Evolutionary conservation across 1,139 yeast genomes (phyloP).

Genomic region (Blastobotrys apis): DNA sequence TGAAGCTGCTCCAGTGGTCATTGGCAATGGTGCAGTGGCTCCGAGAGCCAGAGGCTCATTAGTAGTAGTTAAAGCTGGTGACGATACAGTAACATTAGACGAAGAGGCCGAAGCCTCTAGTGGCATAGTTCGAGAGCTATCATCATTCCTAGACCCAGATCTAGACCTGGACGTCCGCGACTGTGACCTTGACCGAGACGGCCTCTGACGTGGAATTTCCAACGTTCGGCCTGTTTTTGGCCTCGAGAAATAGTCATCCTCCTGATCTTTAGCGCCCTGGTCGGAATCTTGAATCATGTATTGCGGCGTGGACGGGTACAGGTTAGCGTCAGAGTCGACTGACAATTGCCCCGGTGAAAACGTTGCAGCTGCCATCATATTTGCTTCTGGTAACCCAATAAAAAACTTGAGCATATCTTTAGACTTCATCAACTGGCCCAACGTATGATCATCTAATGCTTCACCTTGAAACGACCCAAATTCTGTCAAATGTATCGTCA

Average conservation of each 20-base stretch:
- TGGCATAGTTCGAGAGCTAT: no score
- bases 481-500: slow-evolving; percentile 66
- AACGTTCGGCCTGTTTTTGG: no score
- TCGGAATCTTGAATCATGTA: slow-evolving; percentile 24
- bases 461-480: slow-evolving; percentile 62
- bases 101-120: no score
- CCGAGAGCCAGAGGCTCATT: slow-evolving; percentile 10
- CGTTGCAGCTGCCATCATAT: slow-evolving; percentile 7
- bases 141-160: no score
- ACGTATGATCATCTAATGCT: slow-evolving; percentile 48
- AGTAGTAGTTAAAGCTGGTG: slow-evolving; percentile 1
- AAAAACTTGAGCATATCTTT: slow-evolving; percentile 29
- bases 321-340: slow-evolving; percentile 15
- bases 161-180: no score
- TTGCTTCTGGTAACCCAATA: slow-evolving; percentile 17
- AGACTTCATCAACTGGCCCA: slow-evolving; percentile 30
- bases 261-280: no score
- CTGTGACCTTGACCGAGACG: no score
- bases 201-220: no score
- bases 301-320: slow-evolving; percentile 30
- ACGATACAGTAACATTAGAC: not conserved
- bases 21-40: no score
- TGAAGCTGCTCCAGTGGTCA: slow-evolving; percentile 10
- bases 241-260: slow-evolving; percentile 6
- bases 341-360: slow-evolving; percentile 22